Percentiles rank a stretch among this genome's conserved stretches.
phyloP scores from a whole-genome alignment of 208 protist genomes.

The Leishmania braziliensis region DNA sequence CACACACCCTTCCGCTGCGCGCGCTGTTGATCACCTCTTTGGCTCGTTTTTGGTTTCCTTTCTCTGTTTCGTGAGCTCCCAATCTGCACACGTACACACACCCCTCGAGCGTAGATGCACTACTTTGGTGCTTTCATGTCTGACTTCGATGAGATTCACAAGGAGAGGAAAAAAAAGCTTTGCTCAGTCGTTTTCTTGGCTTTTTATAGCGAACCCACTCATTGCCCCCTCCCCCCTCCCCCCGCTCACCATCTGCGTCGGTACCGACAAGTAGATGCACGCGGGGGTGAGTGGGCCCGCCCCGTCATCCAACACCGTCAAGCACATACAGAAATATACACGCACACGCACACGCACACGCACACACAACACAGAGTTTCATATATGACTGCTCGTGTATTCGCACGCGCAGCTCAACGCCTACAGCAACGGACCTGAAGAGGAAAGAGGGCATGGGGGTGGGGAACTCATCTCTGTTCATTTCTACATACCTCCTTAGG shows the following conservation, averaged over 20 bases:
- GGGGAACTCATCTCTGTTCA: neutral
- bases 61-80: neutral
- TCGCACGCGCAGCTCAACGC: neutral
- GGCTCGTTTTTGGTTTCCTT: neutral
- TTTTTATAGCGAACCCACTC: no score
- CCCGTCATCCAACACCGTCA: neutral
- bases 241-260: neutral
- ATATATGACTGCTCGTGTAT: neutral
- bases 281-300: neutral
- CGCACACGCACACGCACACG: slow-evolving; percentile 19
- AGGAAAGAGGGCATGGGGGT: neutral
- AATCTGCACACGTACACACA: neutral
- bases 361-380: neutral
- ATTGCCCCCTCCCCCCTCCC: no score
- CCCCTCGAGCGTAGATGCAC: no score
- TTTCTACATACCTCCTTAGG: neutral
- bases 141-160: no score
- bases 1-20: no score
- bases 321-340: slow-evolving; percentile 16
- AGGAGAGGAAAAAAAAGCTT: no score
- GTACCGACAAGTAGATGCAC: neutral
- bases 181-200: no score
- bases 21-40: neutral
- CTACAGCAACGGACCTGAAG: neutral
- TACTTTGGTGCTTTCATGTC: no score